Conservation (phyloP, 441 rosid species). For the Gossypium schwendimanii region DNA sequence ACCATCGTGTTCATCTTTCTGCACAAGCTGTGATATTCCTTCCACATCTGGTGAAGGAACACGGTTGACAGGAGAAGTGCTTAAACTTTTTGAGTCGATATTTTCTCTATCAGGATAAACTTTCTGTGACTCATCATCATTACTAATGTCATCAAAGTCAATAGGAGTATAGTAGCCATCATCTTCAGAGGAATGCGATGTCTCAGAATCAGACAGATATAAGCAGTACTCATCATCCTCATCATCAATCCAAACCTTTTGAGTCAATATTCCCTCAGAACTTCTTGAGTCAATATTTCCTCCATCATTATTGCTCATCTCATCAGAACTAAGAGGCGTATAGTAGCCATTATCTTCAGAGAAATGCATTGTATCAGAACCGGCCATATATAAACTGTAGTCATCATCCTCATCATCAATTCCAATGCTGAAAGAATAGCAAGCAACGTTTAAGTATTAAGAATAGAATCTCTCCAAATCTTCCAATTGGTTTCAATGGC, state of each 20-base stretch:
- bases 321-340: constrained; percentile 50
- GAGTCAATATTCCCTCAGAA: constrained; percentile 34
- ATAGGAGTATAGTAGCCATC: constrained; percentile 44
- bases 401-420: constrained; percentile 75
- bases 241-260: constrained; percentile 49
- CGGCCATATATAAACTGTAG: constrained; percentile 44
- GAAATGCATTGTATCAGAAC: constrained; percentile 44
- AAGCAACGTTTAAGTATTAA: constrained; percentile 7
- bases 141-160: constrained; percentile 53
- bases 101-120: constrained; percentile 42
- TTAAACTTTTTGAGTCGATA: constrained; percentile 43
- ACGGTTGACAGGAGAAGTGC: constrained; percentile 47
- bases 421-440: constrained; percentile 32
- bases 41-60: constrained; percentile 49
- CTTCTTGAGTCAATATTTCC: constrained; percentile 34
- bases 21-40: constrained; percentile 36
- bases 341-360: constrained; percentile 46
- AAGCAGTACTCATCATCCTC: constrained; percentile 57
- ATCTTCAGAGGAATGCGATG: constrained; percentile 41
- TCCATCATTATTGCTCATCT: constrained; percentile 35
- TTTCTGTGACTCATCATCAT: constrained; percentile 33
- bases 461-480: not conserved
- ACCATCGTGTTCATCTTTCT: constrained; percentile 50
- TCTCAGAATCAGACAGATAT: constrained; percentile 49
- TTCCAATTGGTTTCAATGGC: not conserved